Base-by-base conservation (phyloP, 1,284 basidiomycete genomes). In the Irpex sp. region DNA sequence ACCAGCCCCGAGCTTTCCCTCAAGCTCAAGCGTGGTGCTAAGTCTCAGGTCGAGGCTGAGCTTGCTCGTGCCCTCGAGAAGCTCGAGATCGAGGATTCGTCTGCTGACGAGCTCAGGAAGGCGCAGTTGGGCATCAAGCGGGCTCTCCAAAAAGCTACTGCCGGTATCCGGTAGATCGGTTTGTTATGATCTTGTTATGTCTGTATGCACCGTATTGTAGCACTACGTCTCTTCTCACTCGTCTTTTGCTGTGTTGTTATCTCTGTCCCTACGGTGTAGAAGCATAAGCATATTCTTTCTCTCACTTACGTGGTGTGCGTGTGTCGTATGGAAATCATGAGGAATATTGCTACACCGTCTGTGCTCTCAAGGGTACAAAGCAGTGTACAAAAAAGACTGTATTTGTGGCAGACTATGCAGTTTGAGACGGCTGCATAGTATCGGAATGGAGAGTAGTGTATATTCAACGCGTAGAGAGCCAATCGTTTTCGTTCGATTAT, bases 11-110 rank as follows among this genome's bases (percentile, higher is more conserved):
- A 98, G 79, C 93, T 97, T 70, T 92, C 92, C 73, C 92, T 94
- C 88, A 98, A 97, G 83, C 89, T 98, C 78, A 97, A 97, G 87
- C 90, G 95, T 69, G 94, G 94, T 74, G 93, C 95, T 62, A 95
- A 95, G 83, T 76, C 84, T 57, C 92, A 94, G 77, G 92, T 98
- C 70, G 95, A 98, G 84, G 83, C 91, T 71, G 96, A 97, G 83
- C 93, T 98, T 67, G 95, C 96, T 65, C 93, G 94, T 75, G 94
- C 96, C 39, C 85, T 98, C 63, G 96, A 98, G 88, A 94, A 94
- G 82, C 84, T 98, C 72, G 95, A 98, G 85, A 91, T 96, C 67
- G 95, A 97, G 82, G 93, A 95, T 67, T 93, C 93, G 63, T 83
- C 91, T 58, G 87, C 89, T 65, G 96, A 98, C 77, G 93, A 98